Evolutionary conservation across 1,284 basidiomycete genomes (phyloP).

Genomic region (Tranzscheliella williamsii): DNA sequence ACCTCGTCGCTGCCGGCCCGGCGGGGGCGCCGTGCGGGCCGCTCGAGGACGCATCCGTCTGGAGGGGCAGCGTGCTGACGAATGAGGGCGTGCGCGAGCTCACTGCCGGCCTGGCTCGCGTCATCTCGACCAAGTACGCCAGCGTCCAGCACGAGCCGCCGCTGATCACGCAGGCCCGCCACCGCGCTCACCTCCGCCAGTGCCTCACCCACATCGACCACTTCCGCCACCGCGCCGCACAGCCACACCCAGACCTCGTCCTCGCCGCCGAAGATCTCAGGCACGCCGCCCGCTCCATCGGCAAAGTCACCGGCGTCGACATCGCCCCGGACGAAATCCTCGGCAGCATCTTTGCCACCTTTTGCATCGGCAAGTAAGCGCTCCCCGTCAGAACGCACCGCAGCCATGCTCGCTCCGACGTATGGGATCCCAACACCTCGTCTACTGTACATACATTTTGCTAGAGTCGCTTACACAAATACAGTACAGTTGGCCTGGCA

Average conservation of each 20-base stretch:
- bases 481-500: too few species aligned
- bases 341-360: constrained; percentile 75
- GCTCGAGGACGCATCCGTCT: constrained; percentile 56
- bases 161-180: constrained; percentile 76
- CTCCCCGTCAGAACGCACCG: too few species aligned
- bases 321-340: constrained; percentile 76
- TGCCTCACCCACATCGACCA: constrained; percentile 71
- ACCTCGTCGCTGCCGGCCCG: constrained; percentile 66
- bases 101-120: constrained; percentile 66
- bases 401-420: too few species aligned
- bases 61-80: constrained; percentile 71
- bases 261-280: constrained; percentile 81
- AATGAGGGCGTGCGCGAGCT: constrained; percentile 69
- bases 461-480: too few species aligned
- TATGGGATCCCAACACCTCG: too few species aligned
- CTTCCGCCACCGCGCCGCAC: constrained; percentile 55
- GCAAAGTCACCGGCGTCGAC: constrained; percentile 72
- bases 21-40: background rate
- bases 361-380: constrained; percentile 47
- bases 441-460: too few species aligned
- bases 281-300: constrained; percentile 78
- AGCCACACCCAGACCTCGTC: constrained; percentile 69
- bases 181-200: constrained; percentile 71
- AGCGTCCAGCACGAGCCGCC: constrained; percentile 64
- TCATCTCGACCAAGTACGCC: constrained; percentile 67